Base-by-base conservation (phyloP, 768 basidiomycete species). In the Pleurotus giganteus region DNA sequence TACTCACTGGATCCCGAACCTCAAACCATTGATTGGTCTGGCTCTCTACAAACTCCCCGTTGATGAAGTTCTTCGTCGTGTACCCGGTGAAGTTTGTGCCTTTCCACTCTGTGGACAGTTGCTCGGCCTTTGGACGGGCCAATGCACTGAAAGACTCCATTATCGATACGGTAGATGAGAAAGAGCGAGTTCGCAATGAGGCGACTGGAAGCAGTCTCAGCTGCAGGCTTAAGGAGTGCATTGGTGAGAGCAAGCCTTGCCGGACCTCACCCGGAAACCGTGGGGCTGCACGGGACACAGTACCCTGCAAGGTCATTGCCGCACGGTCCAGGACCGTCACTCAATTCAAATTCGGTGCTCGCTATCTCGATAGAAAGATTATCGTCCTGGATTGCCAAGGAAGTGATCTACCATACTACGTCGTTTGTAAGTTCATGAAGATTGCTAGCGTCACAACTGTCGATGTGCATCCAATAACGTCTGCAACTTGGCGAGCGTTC, bases 21-120 rank as follows among this genome's bases (percentile, higher is more conserved):
- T 96, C 92, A 57, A 92, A 82, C 89, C 90, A 98, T 57, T 88
- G 77, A 1, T 77, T 70, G 17, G 89, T 71, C 63, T 82, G 82
- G 73, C 91, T 94, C 62, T 95, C 89, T 7, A 88, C 78, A 63
- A 94, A 98, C 71, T 94, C 80, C 7, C 95, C 96, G 11, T 84
- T 89, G 56, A 98, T 90, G 70, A 88, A 94, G 69, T 94, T 94
- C 81, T 90, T 94, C 54, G 94, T 94, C 57, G 78, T 85, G 26
- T 82, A 88, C n/a, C 95, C 95, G 11, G 83, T 81, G 21, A 88
- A 86, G 55, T 79, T 89, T 2, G 95, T 95, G 37, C 95, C 95
- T 59, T 86, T 85, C 92, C 93, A 98, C 27, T 84, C 78, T 12
- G 79, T 69, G 15, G 88, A 88, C 17, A 94, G 73, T 53, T 78